These are phyloP conservation scores for Leccinum griseonigrum DNA, from an alignment of 1,284 basidiomycete species.

Conservation along the genomic window DNA sequence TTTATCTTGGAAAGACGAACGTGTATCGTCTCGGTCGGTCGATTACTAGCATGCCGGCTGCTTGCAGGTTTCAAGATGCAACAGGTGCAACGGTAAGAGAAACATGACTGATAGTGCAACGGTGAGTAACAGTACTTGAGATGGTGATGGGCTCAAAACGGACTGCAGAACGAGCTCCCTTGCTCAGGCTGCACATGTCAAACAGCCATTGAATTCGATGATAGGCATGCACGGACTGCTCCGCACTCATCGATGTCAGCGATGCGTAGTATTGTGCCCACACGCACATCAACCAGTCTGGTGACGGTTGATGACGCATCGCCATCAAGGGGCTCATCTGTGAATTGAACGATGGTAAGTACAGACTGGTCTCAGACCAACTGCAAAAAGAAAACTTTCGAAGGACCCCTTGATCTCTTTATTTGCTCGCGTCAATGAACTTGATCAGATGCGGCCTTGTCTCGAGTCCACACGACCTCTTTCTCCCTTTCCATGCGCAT, in stretches of 20 bases:
- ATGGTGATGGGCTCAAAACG: neutral
- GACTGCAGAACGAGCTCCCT: neutral
- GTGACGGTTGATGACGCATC: neutral
- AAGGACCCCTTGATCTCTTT: neutral
- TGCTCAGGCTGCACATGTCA: neutral
- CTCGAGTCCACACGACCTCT: neutral
- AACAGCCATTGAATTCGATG: neutral
- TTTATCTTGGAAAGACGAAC: neutral
- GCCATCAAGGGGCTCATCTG: neutral
- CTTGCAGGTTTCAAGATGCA: neutral
- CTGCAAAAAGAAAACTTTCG: too few species aligned
- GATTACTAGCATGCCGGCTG: neutral
- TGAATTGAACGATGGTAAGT: neutral
- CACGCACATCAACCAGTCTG: neutral
- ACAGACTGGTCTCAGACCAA: neutral
- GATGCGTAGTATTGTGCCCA: neutral
- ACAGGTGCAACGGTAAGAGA: neutral
- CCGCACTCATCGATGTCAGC: neutral
- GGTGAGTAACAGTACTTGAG: neutral
- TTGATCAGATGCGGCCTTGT: neutral
- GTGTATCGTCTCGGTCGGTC: neutral
- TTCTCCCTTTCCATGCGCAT: neutral
- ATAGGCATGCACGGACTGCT: neutral
- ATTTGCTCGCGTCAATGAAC: neutral
- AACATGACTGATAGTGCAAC: neutral